Evolutionary conservation across 2,329 filamentous ascomycete species (phyloP).

Genomic region (Davidsoniella virescens): DNA sequence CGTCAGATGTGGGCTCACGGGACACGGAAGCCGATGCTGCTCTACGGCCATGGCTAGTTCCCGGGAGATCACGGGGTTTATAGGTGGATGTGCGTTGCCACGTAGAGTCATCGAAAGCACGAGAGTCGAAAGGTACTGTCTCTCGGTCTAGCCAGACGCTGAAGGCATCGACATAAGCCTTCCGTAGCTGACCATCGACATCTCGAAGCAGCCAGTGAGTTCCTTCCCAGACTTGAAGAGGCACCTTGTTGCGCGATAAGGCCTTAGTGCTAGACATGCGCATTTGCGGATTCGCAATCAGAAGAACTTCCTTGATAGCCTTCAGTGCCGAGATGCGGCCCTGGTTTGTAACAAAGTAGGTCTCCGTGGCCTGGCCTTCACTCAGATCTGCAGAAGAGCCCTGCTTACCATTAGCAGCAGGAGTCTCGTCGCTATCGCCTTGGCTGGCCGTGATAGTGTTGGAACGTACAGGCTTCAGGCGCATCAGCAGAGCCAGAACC

Average conservation of each 20-base stretch:
- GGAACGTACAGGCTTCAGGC: conserved; percentile 50
- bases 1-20: conserved; percentile 17
- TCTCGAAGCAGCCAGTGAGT: conserved; percentile 86
- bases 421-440: conserved; percentile 23
- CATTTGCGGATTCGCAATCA: conserved; percentile 58
- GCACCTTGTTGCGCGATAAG: conserved; percentile 57
- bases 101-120: conserved; percentile 39
- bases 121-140: conserved; percentile 49
- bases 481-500: conserved; percentile 62
- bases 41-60: conserved; percentile 32
- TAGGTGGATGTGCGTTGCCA: conserved; percentile 25
- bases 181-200: conserved; percentile 58
- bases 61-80: conserved; percentile 20
- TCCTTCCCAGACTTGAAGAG: conserved; percentile 82
- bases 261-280: conserved; percentile 42
- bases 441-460: conserved; percentile 31
- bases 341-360: conserved; percentile 35
- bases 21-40: conserved; percentile 52
- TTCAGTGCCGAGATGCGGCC: conserved; percentile 53
- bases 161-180: conserved; percentile 72
- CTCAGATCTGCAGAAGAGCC: conserved; percentile 23
- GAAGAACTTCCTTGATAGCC: conserved; percentile 66
- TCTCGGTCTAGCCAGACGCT: conserved; percentile 75
- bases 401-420: conserved; percentile 15
- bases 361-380: conserved; percentile 30